Base-by-base conservation (phyloP, 1,139 yeast species). In the Saccharomyces hybrid region DNA sequence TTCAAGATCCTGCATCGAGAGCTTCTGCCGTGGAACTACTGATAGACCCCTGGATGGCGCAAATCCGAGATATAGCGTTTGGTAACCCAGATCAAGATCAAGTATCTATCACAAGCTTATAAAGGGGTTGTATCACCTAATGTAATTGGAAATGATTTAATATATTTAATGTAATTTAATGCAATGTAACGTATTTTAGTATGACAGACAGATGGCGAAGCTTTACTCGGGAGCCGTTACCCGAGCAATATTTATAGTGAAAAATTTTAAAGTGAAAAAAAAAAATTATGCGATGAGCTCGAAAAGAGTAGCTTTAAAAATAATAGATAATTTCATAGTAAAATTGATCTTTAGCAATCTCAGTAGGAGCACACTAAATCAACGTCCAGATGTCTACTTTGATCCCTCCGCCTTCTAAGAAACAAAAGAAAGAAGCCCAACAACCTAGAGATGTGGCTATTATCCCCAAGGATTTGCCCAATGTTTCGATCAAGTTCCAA, bases 381-480 rank as follows among this genome's bases (percentile, higher is more conserved):
- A 38, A 19, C 24, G 11, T 16, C 11, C 11, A 19, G 42, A 93
- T 93, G 99, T 95, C 99, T 57, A 93, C 99, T 3, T 78, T 88
- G 51, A 73, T 93, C 51, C 99, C 99, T 27, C 99, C 98, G 49
- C 95, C 89, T 38, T 86, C 96, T 0, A 93, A 93, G 71, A 87
- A 84, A 67, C 97, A 90, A 71, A 87, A 81, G 72, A 82, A 83
- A 65, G 88, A 80, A 61, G 95, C 95, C 4, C 97, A 90, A 69
- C 78, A 81, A 65, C 88, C 88, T 11, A 81, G 88, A 55, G 93
- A 85, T 53, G 86, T 88, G 14, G 85, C 83, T 55, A 71, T 86
- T 9, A 75, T 87, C 24, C 98, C 98, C 1, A 76, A 72, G 1
- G 95, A 88, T 64, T 73, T 91, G 46, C 97, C 97, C 27, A 83